Evolutionary conservation across 192 early-diverging fungal species (phyloP).

Genomic region (Physocladia obscura): DNA sequence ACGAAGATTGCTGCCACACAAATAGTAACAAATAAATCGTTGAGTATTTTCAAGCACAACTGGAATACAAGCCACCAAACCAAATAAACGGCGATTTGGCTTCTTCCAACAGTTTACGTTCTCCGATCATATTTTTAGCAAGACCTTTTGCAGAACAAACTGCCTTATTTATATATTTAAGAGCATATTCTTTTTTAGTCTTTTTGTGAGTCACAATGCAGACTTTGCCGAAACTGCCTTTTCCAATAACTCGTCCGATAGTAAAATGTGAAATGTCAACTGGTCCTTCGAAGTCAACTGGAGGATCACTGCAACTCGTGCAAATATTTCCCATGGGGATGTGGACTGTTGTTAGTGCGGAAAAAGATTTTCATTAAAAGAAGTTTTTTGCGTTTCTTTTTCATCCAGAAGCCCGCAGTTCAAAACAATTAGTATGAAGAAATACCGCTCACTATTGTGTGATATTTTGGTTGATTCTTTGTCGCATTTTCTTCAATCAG

Average conservation of each 20-base stretch:
- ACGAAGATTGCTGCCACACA: slow-evolving; percentile 64
- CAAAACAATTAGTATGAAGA: too few species aligned
- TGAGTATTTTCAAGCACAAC: background rate
- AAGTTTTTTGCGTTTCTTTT: too few species aligned
- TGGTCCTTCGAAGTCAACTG: slow-evolving; percentile 18
- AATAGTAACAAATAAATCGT: background rate
- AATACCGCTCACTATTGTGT: too few species aligned
- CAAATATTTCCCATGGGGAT: background rate
- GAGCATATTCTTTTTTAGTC: slow-evolving; percentile 76
- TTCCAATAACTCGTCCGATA: slow-evolving; percentile 16
- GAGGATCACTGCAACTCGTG: background rate
- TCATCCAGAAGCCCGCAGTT: too few species aligned
- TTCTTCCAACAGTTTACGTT: slow-evolving; percentile 82
- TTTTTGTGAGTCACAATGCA: slow-evolving; percentile 89
- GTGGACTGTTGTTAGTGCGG: background rate
- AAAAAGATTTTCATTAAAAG: too few species aligned
- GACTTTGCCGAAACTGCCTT: slow-evolving; percentile 38
- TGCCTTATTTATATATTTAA: slow-evolving; percentile 96
- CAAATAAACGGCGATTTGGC: slow-evolving; percentile 78
- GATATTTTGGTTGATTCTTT: too few species aligned
- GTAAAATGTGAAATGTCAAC: slow-evolving; percentile 25
- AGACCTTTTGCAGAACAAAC: slow-evolving; percentile 83
- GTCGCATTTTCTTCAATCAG: too few species aligned
- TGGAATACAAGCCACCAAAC: slow-evolving; percentile 21
- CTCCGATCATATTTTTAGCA: slow-evolving; percentile 86